Percentiles rank a stretch among this genome's conserved stretches.
Conservation (phyloP, 108 stramenopile species). For the Fistulifera pelliculosa region DNA sequence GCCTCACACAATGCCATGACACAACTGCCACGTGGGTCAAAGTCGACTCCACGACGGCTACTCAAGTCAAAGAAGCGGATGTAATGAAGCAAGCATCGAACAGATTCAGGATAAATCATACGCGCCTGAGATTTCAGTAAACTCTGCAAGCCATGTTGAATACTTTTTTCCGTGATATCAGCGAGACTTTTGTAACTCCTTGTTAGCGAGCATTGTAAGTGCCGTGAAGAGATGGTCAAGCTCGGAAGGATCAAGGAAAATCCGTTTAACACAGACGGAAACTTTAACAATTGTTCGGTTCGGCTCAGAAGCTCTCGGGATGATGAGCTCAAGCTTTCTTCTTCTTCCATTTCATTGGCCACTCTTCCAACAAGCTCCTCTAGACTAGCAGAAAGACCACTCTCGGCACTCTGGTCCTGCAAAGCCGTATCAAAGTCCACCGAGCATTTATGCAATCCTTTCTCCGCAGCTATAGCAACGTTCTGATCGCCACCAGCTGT, state of each 20-base stretch:
- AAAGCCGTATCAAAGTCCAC: not conserved
- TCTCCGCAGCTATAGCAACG: conserved; percentile 30
- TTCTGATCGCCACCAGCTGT: conserved; percentile 49
- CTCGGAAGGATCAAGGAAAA: conserved; percentile 56
- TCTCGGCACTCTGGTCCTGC: conserved; percentile 4
- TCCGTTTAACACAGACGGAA: conserved; percentile 51
- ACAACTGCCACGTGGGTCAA: conserved; percentile 20
- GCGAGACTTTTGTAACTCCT: conserved; percentile 20
- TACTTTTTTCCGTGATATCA: conserved; percentile 35
- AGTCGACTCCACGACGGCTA: conserved; percentile 2
- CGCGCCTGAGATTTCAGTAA: conserved; percentile 27
- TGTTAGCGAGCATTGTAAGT: not conserved
- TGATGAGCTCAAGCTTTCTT: conserved; percentile 2
- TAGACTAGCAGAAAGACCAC: conserved; percentile 1
- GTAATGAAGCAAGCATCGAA: conserved; percentile 55
- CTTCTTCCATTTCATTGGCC: conserved; percentile 2
- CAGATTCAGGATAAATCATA: conserved; percentile 54
- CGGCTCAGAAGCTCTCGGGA: conserved; percentile 9
- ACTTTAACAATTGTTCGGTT: conserved; percentile 53
- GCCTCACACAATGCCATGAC: conserved; percentile 28
- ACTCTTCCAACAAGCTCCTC: not conserved
- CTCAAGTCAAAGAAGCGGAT: conserved; percentile 35
- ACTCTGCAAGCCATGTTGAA: conserved; percentile 44
- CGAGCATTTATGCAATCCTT: no score
- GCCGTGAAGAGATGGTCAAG: conserved; percentile 39